Conservation (phyloP, 768 basidiomycete species). For the Lactifluus echinatus region DNA sequence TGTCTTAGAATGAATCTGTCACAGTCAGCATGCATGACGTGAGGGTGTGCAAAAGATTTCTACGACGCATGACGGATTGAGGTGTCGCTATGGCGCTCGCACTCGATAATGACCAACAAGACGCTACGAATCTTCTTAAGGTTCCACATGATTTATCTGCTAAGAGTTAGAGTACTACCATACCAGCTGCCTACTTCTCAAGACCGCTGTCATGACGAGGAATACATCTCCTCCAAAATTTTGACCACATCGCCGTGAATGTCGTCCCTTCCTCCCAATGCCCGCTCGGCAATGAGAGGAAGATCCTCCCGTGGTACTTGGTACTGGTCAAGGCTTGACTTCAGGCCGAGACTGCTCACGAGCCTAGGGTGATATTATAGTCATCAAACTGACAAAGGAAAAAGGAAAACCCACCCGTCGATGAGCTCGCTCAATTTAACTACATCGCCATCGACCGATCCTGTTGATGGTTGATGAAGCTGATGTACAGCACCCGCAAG, state of each 20-base stretch:
- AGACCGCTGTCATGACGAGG: not conserved
- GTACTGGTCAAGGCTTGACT: slow-evolving; percentile 49
- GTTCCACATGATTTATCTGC: not conserved
- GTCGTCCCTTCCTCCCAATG: slow-evolving; percentile 37
- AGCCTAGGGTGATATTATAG: slow-evolving; percentile 35
- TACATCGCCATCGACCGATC: slow-evolving; percentile 56
- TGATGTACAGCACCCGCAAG: slow-evolving; percentile 52
- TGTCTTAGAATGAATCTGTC: not conserved
- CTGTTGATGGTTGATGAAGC: slow-evolving; percentile 50
- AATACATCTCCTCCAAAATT: slow-evolving; percentile 41
- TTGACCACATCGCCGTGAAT: slow-evolving; percentile 36
- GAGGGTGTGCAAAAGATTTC: not conserved
- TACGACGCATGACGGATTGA: too few relatives aligned
- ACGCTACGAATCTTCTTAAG: not conserved
- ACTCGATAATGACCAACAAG: not conserved
- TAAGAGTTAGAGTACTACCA: not conserved
- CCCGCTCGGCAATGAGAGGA: slow-evolving; percentile 41
- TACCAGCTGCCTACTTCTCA: not conserved
- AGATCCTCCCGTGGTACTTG: slow-evolving; percentile 54
- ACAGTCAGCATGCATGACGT: not conserved
- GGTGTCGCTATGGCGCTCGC: not conserved
- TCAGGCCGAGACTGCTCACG: slow-evolving; percentile 49
- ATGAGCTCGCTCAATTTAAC: slow-evolving; percentile 45
- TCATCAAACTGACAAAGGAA: not conserved
- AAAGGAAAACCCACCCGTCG: slow-evolving; percentile 35